phyloP scores from a whole-genome alignment of 225 moss, liverwort and hornwort species.

The Ulota crispa region DNA sequence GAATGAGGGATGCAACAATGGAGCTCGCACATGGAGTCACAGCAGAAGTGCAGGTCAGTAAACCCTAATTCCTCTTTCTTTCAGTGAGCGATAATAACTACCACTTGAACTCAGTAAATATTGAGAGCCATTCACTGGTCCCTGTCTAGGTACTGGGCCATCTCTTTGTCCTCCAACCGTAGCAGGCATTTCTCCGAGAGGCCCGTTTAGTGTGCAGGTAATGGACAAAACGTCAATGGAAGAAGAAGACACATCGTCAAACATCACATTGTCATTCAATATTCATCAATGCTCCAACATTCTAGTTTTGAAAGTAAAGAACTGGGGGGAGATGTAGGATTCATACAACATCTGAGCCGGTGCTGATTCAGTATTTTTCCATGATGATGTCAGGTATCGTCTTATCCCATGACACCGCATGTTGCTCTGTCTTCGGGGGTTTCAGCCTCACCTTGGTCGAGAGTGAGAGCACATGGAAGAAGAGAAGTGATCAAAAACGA shows the following conservation, averaged over 20 bases:
- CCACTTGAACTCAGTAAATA: neutral
- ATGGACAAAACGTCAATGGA: neutral
- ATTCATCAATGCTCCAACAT: neutral
- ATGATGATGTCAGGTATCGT: slow-evolving; percentile 27
- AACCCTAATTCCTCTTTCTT: neutral
- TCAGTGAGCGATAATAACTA: neutral
- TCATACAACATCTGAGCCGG: neutral
- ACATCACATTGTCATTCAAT: neutral
- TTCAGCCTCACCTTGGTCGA: slow-evolving; percentile 34
- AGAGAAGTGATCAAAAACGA: slow-evolving; percentile 37
- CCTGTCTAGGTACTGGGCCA: slow-evolving; percentile 41
- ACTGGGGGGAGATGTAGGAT: neutral
- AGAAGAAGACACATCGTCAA: neutral
- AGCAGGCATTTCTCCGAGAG: slow-evolving; percentile 22
- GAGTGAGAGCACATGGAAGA: slow-evolving; percentile 4
- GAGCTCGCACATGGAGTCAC: slow-evolving; percentile 24
- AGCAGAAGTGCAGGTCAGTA: slow-evolving; percentile 33
- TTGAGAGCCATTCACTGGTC: slow-evolving; percentile 21
- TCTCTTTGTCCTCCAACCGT: slow-evolving; percentile 26
- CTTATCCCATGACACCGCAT: slow-evolving; percentile 20
- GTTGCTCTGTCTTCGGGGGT: slow-evolving; percentile 16
- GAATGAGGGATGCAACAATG: slow-evolving; percentile 44
- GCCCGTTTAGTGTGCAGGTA: slow-evolving; percentile 30
- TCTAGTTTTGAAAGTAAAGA: neutral
- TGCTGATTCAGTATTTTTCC: slow-evolving; percentile 13